Base-by-base conservation (phyloP, 1,139 yeast genomes). In the Yueomyces sp. region DNA sequence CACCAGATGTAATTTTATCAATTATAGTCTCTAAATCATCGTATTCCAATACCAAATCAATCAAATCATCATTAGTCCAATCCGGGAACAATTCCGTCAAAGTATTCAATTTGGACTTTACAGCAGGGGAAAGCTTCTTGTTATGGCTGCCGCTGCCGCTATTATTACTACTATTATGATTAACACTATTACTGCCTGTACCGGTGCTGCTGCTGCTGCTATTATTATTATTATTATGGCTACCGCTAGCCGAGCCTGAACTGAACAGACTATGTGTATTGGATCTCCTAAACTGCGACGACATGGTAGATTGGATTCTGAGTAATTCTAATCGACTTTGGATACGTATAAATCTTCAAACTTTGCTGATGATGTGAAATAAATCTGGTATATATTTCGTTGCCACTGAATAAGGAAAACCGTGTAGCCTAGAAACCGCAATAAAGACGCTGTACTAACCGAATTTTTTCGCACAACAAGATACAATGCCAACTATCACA, bases 1-100 rank as follows among this genome's bases (percentile, higher is more conserved):
- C 71, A 52, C 93, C 95, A 51, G 86, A 84, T 48, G 93, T 81
- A 64, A 91, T 89, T 64, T 87, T 80, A 59, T 82, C 89, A 53
- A 85, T 81, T 51, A 91, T 86, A 41, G 75, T 72, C 58, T 83
- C 94, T 52, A 86, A 70, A 57, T 83, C 87, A 52, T 80, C 69
- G 53, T 82, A 75, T 64, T 91, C 97, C 46, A 71, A 70, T 52
- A 89, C 76, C 47, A 86, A 78, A 43, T 81, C 76, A 42, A 73
- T 67, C 62, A 91, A 76, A 61, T 91, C 98, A 39, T 84, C 95
- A 43, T 75, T 70, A 45, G 85, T 76, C 98, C 98, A 91, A 60
- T 85, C 96, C 37, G 96, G 95, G 68, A 91, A 89, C 71, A 91
- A 71, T 63, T 91, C 97, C 44, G 72, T 66, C 57, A 91, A 74